phyloP scores from a whole-genome alignment of 768 basidiomycete genomes.

The Brasilioporus rufonigricans region DNA sequence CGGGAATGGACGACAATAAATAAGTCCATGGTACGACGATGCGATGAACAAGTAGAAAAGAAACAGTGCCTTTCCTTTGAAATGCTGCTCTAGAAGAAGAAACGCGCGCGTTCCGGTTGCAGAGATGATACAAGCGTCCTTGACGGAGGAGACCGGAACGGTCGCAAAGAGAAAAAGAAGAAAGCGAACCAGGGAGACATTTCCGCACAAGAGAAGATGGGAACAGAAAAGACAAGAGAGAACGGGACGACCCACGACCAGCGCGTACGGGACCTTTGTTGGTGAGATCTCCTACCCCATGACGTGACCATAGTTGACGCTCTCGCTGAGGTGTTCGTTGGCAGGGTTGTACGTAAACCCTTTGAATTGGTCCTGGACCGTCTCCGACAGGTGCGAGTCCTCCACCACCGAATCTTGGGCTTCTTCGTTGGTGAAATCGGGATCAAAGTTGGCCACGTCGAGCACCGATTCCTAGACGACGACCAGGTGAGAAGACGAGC shows the following conservation, averaged over 20 bases:
- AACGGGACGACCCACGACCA: constrained; percentile 18
- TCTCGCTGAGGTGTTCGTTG: constrained; percentile 83
- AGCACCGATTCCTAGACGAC: constrained; percentile 77
- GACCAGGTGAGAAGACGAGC: constrained; percentile 5
- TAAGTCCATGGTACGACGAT: constrained; percentile 21
- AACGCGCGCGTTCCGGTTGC: neutral
- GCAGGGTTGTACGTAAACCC: constrained; percentile 89
- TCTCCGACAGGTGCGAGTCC: constrained; percentile 89
- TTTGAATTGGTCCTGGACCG: constrained; percentile 94
- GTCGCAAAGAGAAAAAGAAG: neutral
- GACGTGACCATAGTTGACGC: constrained; percentile 58
- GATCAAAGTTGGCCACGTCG: constrained; percentile 95
- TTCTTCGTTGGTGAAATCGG: constrained; percentile 95
- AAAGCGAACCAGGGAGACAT: neutral
- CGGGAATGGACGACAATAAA: constrained; percentile 3
- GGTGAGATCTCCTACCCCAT: too few species aligned
- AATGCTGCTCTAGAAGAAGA: constrained; percentile 1
- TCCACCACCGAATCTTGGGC: constrained; percentile 95
- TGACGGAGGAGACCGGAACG: neutral
- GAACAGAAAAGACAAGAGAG: neutral
- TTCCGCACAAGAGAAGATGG: neutral
- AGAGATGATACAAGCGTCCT: constrained; percentile 7
- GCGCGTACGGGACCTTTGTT: too few species aligned
- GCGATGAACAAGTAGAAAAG: constrained; percentile 1
- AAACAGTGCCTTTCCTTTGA: neutral